A percentile compares a stretch with the other conserved stretches of the same genome.
phyloP scores from a whole-genome alignment of 2,329 filamentous ascomycete species.

The Epichloe gansuensis region DNA sequence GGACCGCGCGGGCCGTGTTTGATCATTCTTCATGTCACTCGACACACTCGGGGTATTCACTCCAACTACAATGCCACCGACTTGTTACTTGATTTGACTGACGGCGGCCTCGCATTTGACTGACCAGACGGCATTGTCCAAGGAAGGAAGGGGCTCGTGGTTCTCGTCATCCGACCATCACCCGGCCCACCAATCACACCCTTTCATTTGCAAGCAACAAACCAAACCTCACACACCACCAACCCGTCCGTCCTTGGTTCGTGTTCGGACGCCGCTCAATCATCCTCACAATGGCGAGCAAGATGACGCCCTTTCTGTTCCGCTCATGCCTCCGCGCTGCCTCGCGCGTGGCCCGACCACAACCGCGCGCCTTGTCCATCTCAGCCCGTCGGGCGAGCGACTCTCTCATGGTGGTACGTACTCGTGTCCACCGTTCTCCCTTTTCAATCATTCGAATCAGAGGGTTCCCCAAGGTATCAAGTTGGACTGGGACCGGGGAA shows the following conservation, averaged over 20 bases:
- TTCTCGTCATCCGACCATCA: slow-evolving; percentile 8
- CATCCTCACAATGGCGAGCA: slow-evolving; percentile 58
- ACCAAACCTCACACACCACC: slow-evolving; percentile 1
- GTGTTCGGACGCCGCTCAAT: slow-evolving; percentile 8
- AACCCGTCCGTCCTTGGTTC: slow-evolving; percentile 9
- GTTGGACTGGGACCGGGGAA: background rate
- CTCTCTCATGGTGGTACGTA: slow-evolving; percentile 52
- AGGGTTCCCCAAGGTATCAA: background rate
- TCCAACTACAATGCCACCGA: too few relatives aligned
- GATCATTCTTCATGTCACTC: too few relatives aligned
- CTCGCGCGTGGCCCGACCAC: slow-evolving; percentile 49
- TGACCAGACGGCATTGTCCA: too few relatives aligned
- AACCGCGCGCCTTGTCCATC: slow-evolving; percentile 60
- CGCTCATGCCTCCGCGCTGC: slow-evolving; percentile 54
- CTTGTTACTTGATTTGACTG: too few relatives aligned
- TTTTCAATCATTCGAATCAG: background rate
- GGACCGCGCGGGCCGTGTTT: too few relatives aligned
- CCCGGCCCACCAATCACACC: slow-evolving; percentile 13
- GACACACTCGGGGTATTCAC: too few relatives aligned
- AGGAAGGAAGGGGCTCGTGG: too few relatives aligned
- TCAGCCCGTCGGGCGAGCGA: slow-evolving; percentile 60
- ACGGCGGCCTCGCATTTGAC: too few relatives aligned
- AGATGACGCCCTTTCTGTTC: slow-evolving; percentile 60
- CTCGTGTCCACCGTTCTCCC: background rate
- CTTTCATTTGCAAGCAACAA: slow-evolving; percentile 12